Evolutionary conservation across 78 protist genomes (phyloP), one percentile per base, ranked within the genome.

Genomic region (Monosiga brevicollis): DNA sequence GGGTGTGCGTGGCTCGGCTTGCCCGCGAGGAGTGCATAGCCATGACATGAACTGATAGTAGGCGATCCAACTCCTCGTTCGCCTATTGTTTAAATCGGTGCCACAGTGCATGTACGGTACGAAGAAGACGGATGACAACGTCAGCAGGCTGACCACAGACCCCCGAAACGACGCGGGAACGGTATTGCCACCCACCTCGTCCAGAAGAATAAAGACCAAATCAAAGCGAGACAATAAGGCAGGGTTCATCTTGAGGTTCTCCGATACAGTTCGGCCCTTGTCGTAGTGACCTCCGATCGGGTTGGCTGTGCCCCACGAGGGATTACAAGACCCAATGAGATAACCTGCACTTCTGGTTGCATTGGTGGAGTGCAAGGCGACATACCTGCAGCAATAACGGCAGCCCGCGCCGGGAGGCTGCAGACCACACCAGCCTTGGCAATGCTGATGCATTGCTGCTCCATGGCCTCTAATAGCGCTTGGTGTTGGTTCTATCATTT

Each of bases 371-470:
- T n/a, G n/a, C n/a, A n/a, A n/a, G n/a, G n/a, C n/a, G n/a, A n/a
- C n/a, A n/a, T n/a, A n/a, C n/a, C n/a, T n/a, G 99, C 99, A 0
- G 99, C 99, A 23, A 98, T 85, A 22, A 98, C 94, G 1, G 95
- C 40, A 11, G 97, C 84, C 25, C 99, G 83, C 9, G 99, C 93
- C 1, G 98, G 97, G 40, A 98, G 90, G 34, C 88, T 89, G 87
- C 97, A 95, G 40, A 97, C 98, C 35, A 96, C 90, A 73, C 99
- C 99, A 0, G 99, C 99, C 84, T 98, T 97, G 38, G 99, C 99
- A 24, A 96, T 87, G 87, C 91, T 84, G 22, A 96, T 92, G 11
- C 90, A 71, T 89, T 97, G 99, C 85, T 98, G 99, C 75, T 98
- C 99, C 99, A 98, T 98, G 25, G 99, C 99, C 87, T 97, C 99